Evolutionary conservation across 2,329 filamentous ascomycete species (phyloP).

Genomic region (Ophiosphaerella narmari): DNA sequence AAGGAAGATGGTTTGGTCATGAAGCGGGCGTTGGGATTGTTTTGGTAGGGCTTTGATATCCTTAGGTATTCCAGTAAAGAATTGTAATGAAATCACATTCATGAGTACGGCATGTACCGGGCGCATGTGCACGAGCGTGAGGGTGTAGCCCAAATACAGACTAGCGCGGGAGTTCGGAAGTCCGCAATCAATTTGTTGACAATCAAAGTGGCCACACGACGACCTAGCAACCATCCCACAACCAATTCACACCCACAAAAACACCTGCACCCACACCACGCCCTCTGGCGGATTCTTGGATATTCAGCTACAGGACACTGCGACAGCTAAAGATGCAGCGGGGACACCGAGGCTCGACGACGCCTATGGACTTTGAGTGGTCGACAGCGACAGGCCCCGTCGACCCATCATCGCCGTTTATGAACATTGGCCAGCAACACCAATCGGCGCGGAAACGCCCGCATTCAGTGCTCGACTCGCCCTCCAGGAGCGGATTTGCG

Average conservation of each 20-base stretch:
- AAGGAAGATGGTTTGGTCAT: slow-evolving; percentile 2
- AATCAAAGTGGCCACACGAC: slow-evolving; percentile 3
- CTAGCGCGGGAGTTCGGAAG: slow-evolving; percentile 15
- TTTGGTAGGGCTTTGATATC: slow-evolving; percentile 23
- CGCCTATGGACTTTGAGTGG: slow-evolving; percentile 61
- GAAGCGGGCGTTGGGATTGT: slow-evolving; percentile 13
- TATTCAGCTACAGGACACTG: not conserved
- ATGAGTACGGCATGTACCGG: not conserved
- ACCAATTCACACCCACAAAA: not conserved
- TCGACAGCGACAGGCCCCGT: slow-evolving; percentile 53
- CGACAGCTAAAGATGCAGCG: slow-evolving; percentile 26
- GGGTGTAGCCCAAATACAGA: not conserved
- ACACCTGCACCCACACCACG: slow-evolving; percentile 1
- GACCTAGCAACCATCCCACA: slow-evolving; percentile 11
- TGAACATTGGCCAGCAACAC: slow-evolving; percentile 37
- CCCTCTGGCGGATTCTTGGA: not conserved
- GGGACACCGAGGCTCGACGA: slow-evolving; percentile 46
- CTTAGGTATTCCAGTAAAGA: slow-evolving; percentile 3
- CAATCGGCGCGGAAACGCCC: slow-evolving; percentile 44
- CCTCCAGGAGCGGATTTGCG: slow-evolving; percentile 52
- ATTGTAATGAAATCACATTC: slow-evolving; percentile 1
- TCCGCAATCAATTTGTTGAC: slow-evolving; percentile 23
- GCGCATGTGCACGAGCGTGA: too few species aligned
- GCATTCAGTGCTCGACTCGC: slow-evolving; percentile 49
- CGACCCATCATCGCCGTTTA: slow-evolving; percentile 55